A percentile compares a stretch with the other conserved stretches of the same genome.
Evolutionary conservation across 2,329 filamentous ascomycete genomes (phyloP).

Genomic region (Trichoderma sp.): DNA sequence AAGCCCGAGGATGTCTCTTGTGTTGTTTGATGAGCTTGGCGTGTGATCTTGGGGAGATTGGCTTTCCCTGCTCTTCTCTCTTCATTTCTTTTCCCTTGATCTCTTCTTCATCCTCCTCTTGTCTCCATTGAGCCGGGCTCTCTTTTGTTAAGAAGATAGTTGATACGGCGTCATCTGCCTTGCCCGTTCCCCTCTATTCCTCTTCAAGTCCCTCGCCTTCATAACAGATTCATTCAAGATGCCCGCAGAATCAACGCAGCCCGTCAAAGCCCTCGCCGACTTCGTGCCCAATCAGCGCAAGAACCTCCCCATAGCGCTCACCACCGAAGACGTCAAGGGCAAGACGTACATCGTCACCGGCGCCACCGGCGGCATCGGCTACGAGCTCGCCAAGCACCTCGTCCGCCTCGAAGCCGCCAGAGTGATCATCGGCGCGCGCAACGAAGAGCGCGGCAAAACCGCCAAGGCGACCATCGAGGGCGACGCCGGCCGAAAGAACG

Average conservation of each 20-base stretch:
- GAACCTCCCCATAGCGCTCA: slow-evolving; percentile 11
- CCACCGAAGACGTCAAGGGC: slow-evolving; percentile 11
- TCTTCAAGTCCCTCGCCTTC: background rate
- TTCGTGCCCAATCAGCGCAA: slow-evolving; percentile 13
- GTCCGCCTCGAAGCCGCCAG: slow-evolving; percentile 43
- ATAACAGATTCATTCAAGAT: background rate
- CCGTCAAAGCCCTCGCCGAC: slow-evolving; percentile 2
- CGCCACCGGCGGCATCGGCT: slow-evolving; percentile 46
- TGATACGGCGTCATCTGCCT: too few relatives aligned
- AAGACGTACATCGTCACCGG: slow-evolving; percentile 45
- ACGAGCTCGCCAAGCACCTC: slow-evolving; percentile 48
- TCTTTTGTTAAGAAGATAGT: background rate
- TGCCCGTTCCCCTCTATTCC: background rate
- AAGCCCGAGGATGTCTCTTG: slow-evolving; percentile 7
- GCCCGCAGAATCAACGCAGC: background rate
- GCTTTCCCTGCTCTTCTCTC: background rate
- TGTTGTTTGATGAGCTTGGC: background rate
- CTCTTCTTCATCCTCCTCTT: too few relatives aligned
- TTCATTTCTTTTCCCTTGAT: too few relatives aligned
- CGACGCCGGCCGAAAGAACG: slow-evolving; percentile 32
- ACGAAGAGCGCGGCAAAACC: slow-evolving; percentile 44
- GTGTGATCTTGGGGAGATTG: background rate
- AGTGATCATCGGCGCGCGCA: slow-evolving; percentile 49
- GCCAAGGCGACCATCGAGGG: slow-evolving; percentile 44
- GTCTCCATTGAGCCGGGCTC: background rate